phyloP scores from a whole-genome alignment of 2,329 filamentous ascomycete genomes.

The Pseudofabraea citricarpa region DNA sequence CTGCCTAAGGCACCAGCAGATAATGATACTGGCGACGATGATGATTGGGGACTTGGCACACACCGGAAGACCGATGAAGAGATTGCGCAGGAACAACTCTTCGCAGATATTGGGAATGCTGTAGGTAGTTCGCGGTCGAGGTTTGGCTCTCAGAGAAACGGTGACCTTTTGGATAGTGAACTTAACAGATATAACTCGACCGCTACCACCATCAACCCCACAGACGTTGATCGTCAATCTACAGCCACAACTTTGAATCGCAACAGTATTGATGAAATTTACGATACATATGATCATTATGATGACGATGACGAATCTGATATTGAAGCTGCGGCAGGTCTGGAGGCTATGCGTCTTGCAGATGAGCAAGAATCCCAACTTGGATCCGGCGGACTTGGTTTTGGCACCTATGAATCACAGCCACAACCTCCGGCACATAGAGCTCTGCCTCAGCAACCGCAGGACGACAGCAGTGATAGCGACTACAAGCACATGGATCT shows the following conservation, averaged over 20 bases:
- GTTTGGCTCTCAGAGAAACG: slow-evolving; percentile 31
- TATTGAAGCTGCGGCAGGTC: slow-evolving; percentile 77
- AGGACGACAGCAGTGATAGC: slow-evolving; percentile 56
- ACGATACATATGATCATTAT: slow-evolving; percentile 31
- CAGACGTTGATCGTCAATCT: slow-evolving; percentile 45
- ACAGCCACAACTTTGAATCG: slow-evolving; percentile 40
- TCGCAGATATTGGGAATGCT: slow-evolving; percentile 30
- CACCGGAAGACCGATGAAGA: slow-evolving; percentile 19
- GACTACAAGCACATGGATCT: slow-evolving; percentile 71
- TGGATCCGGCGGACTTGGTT: slow-evolving; percentile 51
- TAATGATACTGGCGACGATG: slow-evolving; percentile 17
- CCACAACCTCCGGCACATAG: slow-evolving; percentile 36
- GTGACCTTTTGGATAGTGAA: slow-evolving; percentile 42
- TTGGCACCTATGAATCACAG: slow-evolving; percentile 40
- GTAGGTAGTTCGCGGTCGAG: slow-evolving; percentile 15
- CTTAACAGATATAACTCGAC: slow-evolving; percentile 45
- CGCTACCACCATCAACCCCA: slow-evolving; percentile 38
- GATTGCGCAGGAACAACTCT: slow-evolving; percentile 28
- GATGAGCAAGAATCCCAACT: slow-evolving; percentile 71
- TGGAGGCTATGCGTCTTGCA: slow-evolving; percentile 78
- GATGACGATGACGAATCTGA: slow-evolving; percentile 75
- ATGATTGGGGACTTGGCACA: slow-evolving; percentile 20
- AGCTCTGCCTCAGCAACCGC: slow-evolving; percentile 21
- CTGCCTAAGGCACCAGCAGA: slow-evolving; percentile 27
- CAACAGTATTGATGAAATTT: slow-evolving; percentile 25